phyloP scores from a whole-genome alignment of 306 rosid genomes.

The Cicer judaicum region DNA sequence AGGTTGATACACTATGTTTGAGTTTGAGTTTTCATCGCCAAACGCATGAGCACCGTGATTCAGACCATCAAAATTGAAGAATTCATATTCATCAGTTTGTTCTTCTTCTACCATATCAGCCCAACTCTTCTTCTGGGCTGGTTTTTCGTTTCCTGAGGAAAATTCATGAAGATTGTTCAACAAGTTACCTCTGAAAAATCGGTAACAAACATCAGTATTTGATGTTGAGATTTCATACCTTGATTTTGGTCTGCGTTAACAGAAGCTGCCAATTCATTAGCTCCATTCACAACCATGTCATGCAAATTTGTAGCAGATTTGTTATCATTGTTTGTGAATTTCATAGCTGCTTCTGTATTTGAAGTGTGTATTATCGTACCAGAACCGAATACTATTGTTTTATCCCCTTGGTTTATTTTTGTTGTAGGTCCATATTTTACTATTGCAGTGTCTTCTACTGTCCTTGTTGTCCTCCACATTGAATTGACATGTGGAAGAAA shows the following conservation, averaged over 20 bases:
- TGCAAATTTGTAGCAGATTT: constrained; percentile 42
- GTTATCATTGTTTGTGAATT: constrained; percentile 36
- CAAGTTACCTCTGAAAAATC: constrained; percentile 29
- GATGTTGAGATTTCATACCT: constrained; percentile 32
- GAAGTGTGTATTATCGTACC: neutral
- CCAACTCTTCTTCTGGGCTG: constrained; percentile 76
- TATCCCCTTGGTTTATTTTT: constrained; percentile 33
- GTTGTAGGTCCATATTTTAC: constrained; percentile 14
- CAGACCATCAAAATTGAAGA: constrained; percentile 35
- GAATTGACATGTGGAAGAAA: constrained; percentile 32
- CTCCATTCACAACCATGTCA: constrained; percentile 37
- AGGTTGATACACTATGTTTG: constrained; percentile 55
- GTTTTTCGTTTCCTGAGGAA: constrained; percentile 36
- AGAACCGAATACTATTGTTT: constrained; percentile 18
- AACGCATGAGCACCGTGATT: constrained; percentile 37
- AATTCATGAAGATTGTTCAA: constrained; percentile 33
- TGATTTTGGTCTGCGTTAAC: constrained; percentile 21
- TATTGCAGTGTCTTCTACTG: constrained; percentile 24
- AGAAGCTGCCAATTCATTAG: constrained; percentile 23
- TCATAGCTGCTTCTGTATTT: constrained; percentile 36
- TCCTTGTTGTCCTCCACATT: constrained; percentile 45
- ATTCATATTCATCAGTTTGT: constrained; percentile 61
- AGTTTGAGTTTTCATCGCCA: constrained; percentile 65
- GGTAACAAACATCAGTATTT: constrained; percentile 4
- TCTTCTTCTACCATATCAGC: constrained; percentile 97